phyloP scores from a whole-genome alignment of 768 basidiomycete species.

The Pulveroboletus sp. region DNA sequence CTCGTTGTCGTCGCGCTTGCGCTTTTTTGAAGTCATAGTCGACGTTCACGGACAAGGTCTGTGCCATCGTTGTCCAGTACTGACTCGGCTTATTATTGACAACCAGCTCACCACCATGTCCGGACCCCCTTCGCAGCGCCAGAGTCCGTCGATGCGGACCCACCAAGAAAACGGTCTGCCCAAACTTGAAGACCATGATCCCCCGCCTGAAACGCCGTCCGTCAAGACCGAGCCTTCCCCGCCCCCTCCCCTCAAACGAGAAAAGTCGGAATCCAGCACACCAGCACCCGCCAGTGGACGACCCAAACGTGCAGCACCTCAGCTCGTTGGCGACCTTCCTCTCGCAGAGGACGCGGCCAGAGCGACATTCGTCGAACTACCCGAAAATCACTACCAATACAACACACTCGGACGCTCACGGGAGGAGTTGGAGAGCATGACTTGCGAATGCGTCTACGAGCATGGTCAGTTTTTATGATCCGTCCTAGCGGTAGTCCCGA shows the following conservation, averaged over 20 bases:
- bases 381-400: constrained; percentile 83
- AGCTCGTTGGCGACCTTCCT: constrained; percentile 82
- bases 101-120: constrained; percentile 34
- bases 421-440: constrained; percentile 89
- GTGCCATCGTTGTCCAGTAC: constrained; percentile 14
- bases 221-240: constrained; percentile 30
- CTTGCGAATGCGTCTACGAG: constrained; percentile 88
- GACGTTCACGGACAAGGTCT: constrained; percentile 22
- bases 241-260: constrained; percentile 30
- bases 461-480: constrained; percentile 58
- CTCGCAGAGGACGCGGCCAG: constrained; percentile 71
- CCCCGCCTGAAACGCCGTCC: constrained; percentile 27
- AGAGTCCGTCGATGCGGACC: constrained; percentile 24
- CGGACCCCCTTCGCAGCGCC: constrained; percentile 25
- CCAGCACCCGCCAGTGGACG: constrained; percentile 35
- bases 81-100: no score
- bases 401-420: constrained; percentile 83
- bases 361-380: constrained; percentile 69
- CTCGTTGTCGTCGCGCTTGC: constrained; percentile 43
- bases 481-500: constrained; percentile 20
- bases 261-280: constrained; percentile 35
- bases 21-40: constrained; percentile 40
- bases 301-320: constrained; percentile 42
- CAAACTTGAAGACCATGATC: constrained; percentile 21
- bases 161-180: constrained; percentile 13